Percentiles rank a stretch among this genome's conserved stretches.
Conservation (phyloP, 2,329 filamentous ascomycete genomes). For the Trichocomaceae sp. region DNA sequence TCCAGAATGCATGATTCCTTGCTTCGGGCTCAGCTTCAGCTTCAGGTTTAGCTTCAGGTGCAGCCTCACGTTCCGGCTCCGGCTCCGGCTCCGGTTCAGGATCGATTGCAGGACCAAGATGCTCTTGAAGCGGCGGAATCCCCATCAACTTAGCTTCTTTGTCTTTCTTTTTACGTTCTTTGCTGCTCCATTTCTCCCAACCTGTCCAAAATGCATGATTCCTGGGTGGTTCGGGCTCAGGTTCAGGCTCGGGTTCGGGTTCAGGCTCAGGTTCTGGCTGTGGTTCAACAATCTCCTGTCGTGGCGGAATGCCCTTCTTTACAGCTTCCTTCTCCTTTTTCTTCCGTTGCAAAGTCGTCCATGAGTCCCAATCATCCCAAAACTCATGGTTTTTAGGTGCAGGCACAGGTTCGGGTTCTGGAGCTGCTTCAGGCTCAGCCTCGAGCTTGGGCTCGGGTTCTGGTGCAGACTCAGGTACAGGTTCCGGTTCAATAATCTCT, state of each 20-base stretch:
- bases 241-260: slow-evolving; percentile 27
- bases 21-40: slow-evolving; percentile 25
- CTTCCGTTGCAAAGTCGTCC: background rate
- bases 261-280: slow-evolving; percentile 20
- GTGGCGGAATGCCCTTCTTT: slow-evolving; percentile 6
- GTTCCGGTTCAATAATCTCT: slow-evolving; percentile 15
- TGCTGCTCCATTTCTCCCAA: slow-evolving; percentile 14
- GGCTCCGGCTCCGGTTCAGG: slow-evolving; percentile 2
- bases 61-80: slow-evolving; percentile 2
- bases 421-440: background rate
- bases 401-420: background rate
- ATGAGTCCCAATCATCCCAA: slow-evolving; percentile 9
- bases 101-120: slow-evolving; percentile 5
- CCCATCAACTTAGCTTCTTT: slow-evolving; percentile 32
- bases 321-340: slow-evolving; percentile 12
- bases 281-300: slow-evolving; percentile 15
- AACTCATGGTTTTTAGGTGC: slow-evolving; percentile 9
- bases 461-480: slow-evolving; percentile 15
- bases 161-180: slow-evolving; percentile 28
- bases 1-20: slow-evolving; percentile 13
- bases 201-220: slow-evolving; percentile 12
- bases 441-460: background rate
- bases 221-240: slow-evolving; percentile 25
- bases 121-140: slow-evolving; percentile 16
- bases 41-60: slow-evolving; percentile 14